phyloP scores from a whole-genome alignment of 257 asterid genomes.

The Lithospermum erythrorhizon region DNA sequence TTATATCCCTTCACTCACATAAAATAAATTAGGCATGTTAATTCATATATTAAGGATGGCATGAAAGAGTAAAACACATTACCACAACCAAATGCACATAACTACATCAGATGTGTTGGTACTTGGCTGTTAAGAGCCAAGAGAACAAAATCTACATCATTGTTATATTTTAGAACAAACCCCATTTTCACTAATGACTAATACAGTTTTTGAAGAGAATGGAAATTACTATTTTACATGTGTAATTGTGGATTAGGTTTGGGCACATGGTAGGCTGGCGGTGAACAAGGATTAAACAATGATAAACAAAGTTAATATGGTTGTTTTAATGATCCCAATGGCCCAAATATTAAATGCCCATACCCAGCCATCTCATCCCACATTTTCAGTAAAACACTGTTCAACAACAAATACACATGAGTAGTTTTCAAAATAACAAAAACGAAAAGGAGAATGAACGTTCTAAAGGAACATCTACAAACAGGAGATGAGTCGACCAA shows the following conservation, averaged over 20 bases:
- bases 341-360: slow-evolving; percentile 60
- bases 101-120: background rate
- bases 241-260: too few species aligned
- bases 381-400: slow-evolving; percentile 11
- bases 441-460: too few species aligned
- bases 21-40: background rate
- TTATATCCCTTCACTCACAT: slow-evolving; percentile 52
- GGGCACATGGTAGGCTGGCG: too few species aligned
- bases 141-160: background rate
- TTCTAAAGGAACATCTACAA: slow-evolving; percentile 8
- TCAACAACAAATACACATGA: background rate
- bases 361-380: slow-evolving; percentile 48
- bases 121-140: too few species aligned
- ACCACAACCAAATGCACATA: background rate
- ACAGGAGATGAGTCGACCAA: slow-evolving; percentile 19
- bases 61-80: background rate
- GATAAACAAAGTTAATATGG: too few species aligned
- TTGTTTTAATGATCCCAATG: slow-evolving; percentile 41
- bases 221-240: too few species aligned
- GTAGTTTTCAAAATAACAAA: too few species aligned
- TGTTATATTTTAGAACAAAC: too few species aligned
- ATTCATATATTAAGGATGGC: background rate
- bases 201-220: too few species aligned
- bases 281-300: too few species aligned
- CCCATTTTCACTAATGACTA: too few species aligned